Base-by-base conservation (phyloP, 2,329 filamentous ascomycete species). In the Lojkania enalia region DNA sequence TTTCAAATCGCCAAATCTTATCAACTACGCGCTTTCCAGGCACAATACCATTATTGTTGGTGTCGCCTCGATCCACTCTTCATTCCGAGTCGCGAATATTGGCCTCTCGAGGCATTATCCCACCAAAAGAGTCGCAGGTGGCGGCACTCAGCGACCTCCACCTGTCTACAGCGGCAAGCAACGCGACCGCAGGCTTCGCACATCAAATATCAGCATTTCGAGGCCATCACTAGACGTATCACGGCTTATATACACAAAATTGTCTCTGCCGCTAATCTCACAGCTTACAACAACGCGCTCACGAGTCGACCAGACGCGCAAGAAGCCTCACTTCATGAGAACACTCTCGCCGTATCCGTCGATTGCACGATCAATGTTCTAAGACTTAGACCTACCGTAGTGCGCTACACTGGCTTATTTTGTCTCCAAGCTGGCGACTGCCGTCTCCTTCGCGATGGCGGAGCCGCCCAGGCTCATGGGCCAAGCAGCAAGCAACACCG, bases 361-460 rank as follows among this genome's bases (percentile, higher is more conserved):
- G 46, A 52, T 48, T 43, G 54, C 58, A 51, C 57, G 49, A 49
- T 49, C 52, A 20, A 61, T 61, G 54, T 55, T 52, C 46, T 59
- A 64, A 44, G 46, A 32, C 39, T 29, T 37, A 39, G 35, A 52
- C 32, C 33, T 12, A 14, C 38, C 35, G 36, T 32, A 56, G 27
- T 50, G 52, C 51, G 58, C 53, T 58, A 69, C 55, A 52, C 57
- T 67, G 67, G 67, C 63, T 51, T 67, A 58, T 57, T 43, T 70
- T 44, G 64, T 62, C 20, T 63, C 57, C 39, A 71, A 61, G 48
- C 57, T 73, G 66, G 70, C 67, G 57, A 66, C 64, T 47, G 68
- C 61, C 47, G 63, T 72, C 54, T 66, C 70, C 47, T 66, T 68
- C 57, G 70, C 69, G 38, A 73, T 72, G 71, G 66, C 66, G 44